A percentile compares a stretch with the other conserved stretches of the same genome.
Evolutionary conservation across 108 stramenopile genomes (phyloP).

Genomic region (Nitzschia sp.): DNA sequence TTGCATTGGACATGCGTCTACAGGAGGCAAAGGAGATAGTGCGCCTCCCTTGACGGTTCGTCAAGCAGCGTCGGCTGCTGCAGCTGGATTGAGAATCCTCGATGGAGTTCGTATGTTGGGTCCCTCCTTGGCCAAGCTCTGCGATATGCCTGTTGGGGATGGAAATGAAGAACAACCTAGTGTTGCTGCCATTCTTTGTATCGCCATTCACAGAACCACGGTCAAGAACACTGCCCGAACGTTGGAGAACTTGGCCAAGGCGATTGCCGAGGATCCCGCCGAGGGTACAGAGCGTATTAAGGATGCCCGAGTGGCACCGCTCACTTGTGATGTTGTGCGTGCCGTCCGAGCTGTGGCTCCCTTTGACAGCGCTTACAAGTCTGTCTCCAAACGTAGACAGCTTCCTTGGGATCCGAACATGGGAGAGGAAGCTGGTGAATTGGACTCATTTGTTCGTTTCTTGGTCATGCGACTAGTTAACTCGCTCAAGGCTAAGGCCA

Average conservation of each 20-base stretch:
- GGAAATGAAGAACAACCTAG: conserved; percentile 48
- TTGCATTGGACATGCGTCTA: conserved; percentile 53
- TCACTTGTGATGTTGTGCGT: conserved; percentile 77
- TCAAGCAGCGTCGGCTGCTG: conserved; percentile 68
- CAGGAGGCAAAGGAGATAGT: conserved; percentile 18
- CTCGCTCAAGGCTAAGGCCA: conserved; percentile 70
- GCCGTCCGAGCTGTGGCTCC: conserved; percentile 77
- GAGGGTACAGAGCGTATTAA: conserved; percentile 66
- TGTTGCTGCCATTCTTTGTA: conserved; percentile 77
- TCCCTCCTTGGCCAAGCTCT: conserved; percentile 81
- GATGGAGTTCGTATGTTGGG: conserved; percentile 89
- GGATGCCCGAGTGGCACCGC: conserved; percentile 72
- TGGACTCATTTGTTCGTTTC: conserved; percentile 78
- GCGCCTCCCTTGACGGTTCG: conserved; percentile 53
- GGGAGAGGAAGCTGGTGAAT: conserved; percentile 79
- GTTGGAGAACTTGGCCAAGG: conserved; percentile 81
- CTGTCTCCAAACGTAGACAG: conserved; percentile 62
- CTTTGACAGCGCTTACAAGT: conserved; percentile 84
- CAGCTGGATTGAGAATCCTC: conserved; percentile 78
- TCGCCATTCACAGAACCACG: conserved; percentile 84
- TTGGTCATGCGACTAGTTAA: conserved; percentile 75
- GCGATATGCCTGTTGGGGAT: conserved; percentile 63
- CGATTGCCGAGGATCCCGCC: conserved; percentile 76
- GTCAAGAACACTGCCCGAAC: conserved; percentile 83
- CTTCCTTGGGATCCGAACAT: conserved; percentile 85